phyloP scores from a whole-genome alignment of 1,284 basidiomycete genomes.

The Sporisorium iseilematis-ciliati region DNA sequence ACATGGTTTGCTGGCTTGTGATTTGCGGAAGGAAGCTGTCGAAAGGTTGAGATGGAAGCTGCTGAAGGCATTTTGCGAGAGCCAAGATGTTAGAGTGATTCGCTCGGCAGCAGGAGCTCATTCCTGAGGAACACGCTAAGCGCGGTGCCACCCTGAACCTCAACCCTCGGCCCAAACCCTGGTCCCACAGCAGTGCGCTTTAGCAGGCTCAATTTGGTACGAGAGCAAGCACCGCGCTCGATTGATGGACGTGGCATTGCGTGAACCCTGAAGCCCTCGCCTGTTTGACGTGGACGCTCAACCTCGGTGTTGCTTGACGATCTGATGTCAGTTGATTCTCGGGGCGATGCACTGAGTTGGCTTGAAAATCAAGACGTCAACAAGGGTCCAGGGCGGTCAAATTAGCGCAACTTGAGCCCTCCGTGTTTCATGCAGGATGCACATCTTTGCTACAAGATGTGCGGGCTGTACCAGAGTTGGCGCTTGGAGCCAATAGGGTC shows the following conservation, averaged over 20 bases:
- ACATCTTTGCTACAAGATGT: neutral
- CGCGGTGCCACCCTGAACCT: constrained; percentile 11
- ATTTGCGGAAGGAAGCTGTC: neutral
- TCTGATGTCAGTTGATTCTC: no score
- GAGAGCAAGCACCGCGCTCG: no score
- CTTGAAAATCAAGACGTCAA: constrained; percentile 9
- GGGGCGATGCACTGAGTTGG: neutral
- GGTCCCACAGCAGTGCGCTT: constrained; percentile 5
- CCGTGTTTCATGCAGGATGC: neutral
- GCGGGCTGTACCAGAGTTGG: neutral
- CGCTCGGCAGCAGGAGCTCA: neutral
- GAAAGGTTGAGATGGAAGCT: neutral
- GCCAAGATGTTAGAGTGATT: constrained; percentile 7
- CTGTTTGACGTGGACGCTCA: no score
- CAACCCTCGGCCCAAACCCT: constrained; percentile 39
- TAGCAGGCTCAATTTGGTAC: neutral
- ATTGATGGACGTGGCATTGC: no score
- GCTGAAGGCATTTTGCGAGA: neutral
- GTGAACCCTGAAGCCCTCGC: no score
- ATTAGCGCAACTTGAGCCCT: neutral
- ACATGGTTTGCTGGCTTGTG: neutral
- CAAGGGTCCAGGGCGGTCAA: constrained; percentile 29
- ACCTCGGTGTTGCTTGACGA: no score
- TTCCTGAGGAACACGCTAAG: constrained; percentile 12
- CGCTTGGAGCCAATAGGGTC: constrained; percentile 5